phyloP scores from a whole-genome alignment of 164 flowering plant species.

The Umbilicus rupestris region DNA sequence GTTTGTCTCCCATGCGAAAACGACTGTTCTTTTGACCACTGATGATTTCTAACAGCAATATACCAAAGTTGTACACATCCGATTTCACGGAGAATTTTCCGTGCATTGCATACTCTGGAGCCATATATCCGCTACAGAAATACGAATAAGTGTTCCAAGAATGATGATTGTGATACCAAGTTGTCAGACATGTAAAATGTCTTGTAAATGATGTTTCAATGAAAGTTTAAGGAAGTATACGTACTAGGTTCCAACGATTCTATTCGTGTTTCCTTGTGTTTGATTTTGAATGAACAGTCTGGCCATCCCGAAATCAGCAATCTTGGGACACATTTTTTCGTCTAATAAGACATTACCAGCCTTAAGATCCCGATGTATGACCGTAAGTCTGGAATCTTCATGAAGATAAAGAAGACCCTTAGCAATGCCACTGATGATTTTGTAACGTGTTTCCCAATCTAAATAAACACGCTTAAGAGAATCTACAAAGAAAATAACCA shows the following conservation, averaged over 20 bases:
- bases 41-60: background rate
- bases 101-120: background rate
- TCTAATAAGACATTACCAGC: constrained; percentile 1
- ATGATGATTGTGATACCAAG: background rate
- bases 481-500: background rate
- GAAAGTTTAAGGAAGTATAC: background rate
- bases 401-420: constrained; percentile 5
- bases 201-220: too few relatives aligned
- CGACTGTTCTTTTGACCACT: background rate
- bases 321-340: constrained; percentile 1
- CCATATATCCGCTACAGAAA: background rate
- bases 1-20: background rate
- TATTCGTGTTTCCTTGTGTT: background rate
- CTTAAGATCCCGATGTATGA: constrained; percentile 3
- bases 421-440: background rate
- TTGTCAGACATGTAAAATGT: too few relatives aligned
- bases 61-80: background rate
- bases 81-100: background rate
- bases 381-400: constrained; percentile 3
- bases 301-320: constrained; percentile 1
- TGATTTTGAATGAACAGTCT: background rate
- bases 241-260: constrained; percentile 1
- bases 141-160: background rate
- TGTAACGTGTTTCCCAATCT: constrained; percentile 5
- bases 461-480: background rate